These are phyloP conservation scores for Croton setiger DNA, from an alignment of 441 rosid genomes.

Conservation along the genomic window DNA sequence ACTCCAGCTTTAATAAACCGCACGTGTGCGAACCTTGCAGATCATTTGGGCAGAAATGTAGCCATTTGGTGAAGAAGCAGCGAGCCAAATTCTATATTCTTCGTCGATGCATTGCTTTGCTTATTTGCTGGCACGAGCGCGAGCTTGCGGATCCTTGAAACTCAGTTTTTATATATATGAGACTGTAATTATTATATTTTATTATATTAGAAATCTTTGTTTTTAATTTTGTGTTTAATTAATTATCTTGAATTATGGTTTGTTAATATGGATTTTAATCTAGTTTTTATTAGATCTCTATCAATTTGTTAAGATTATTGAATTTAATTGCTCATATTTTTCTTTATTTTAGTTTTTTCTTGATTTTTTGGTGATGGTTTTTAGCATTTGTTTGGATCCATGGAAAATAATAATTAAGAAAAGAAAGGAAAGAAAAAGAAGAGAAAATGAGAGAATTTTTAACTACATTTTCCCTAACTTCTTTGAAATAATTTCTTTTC, in stretches of 20 bases:
- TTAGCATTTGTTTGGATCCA: too few species aligned
- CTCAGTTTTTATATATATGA: conserved; percentile 10
- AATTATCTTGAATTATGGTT: neutral
- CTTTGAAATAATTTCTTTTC: neutral
- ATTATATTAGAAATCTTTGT: neutral
- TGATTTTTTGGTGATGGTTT: too few species aligned
- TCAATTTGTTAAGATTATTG: neutral
- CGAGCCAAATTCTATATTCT: conserved; percentile 81
- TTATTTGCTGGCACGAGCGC: conserved; percentile 71
- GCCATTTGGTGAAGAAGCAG: conserved; percentile 78
- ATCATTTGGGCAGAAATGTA: conserved; percentile 81
- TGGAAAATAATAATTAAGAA: too few species aligned
- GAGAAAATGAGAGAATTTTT: too few species aligned
- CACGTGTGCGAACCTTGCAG: conserved; percentile 56
- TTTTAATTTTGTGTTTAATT: neutral
- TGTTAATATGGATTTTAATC: neutral
- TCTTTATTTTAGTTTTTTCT: neutral
- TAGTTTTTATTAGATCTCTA: neutral
- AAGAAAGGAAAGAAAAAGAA: too few species aligned
- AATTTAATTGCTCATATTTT: too few species aligned
- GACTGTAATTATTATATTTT: conserved; percentile 26
- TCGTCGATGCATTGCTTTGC: conserved; percentile 85
- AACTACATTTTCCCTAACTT: too few species aligned
- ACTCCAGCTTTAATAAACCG: conserved; percentile 15
- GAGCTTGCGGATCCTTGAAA: conserved; percentile 48